These are phyloP conservation scores for Nannochloropsis gaditana DNA, from an alignment of 108 stramenopile species.

Conservation along the genomic window DNA sequence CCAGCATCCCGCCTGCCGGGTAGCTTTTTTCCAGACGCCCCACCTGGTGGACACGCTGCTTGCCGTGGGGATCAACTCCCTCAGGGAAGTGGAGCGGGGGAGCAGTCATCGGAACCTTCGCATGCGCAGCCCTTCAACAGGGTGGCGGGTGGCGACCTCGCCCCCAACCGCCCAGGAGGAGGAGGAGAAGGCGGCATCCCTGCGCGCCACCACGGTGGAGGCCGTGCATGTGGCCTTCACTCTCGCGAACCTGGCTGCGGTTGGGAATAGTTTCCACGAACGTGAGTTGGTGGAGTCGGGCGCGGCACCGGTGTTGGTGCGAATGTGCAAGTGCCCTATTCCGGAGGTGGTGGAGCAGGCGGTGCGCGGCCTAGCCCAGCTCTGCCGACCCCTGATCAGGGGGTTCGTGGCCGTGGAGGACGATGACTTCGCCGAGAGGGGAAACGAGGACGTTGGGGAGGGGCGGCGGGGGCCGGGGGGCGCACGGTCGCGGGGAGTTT, in stretches of 20 bases:
- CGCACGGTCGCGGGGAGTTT: background rate
- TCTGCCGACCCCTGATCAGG: background rate
- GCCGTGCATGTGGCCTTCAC: constrained; percentile 5
- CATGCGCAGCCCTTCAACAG: too few relatives aligned
- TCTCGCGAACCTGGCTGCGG: constrained; percentile 4
- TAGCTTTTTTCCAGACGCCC: background rate
- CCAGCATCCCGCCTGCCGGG: background rate
- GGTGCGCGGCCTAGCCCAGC: background rate
- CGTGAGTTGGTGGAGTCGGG: background rate
- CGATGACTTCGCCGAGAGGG: too few relatives aligned
- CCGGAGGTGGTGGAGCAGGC: background rate
- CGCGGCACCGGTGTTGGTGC: background rate
- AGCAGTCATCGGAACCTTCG: background rate
- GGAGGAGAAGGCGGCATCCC: background rate
- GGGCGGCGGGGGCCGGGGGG: background rate
- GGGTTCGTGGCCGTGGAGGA: background rate
- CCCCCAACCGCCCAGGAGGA: background rate
- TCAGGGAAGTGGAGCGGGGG: background rate
- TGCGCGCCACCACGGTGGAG: background rate
- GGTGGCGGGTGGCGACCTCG: background rate
- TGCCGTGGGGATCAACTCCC: background rate
- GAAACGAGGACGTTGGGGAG: too few relatives aligned
- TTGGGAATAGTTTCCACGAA: background rate
- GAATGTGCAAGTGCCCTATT: background rate
- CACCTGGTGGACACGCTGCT: background rate